Base-by-base conservation (phyloP, 805 yeast genomes). In the Candida jianshihensis region DNA sequence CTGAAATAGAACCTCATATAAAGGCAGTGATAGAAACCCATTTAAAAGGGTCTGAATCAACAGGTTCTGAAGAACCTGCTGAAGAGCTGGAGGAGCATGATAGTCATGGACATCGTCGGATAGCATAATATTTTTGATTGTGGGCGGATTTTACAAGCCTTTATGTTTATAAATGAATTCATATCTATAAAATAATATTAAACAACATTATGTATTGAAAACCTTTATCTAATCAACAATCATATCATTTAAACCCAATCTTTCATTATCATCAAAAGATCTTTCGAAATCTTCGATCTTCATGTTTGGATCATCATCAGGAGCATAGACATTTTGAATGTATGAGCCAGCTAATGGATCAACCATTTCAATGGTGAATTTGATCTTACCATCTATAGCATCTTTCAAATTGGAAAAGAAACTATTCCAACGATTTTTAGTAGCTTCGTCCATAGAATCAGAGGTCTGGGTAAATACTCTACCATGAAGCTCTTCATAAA, bases 271-370 rank as follows among this genome's bases (percentile, higher is more conserved):
- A 53, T 86, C 82, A 28, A 69, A 66, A 3, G 95, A 80, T 68
- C 99, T 83, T 48, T 87, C 95, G 49, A 76, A 86, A 39, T 92
- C 96, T 62, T 83, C 96, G 42, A 84, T 75, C 29, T 59, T 70
- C 97, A 92, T 92, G 57, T 90, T 86, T 46, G 99, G 99, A 63
- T 92, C 99, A 29, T 75, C 75, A 63, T 92, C 99, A 19, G 99
- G 99, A 25, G 99, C 99, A 56, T 89, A 92, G n/a, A 90, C 92
- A 56, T 92, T 92, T 63, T 92, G 99, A 44, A 92, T 83, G 54
- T 92, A 92, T 1, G 96, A 87, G 5, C 95, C 81, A 15, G 97
- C 96, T 51, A 92, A 64, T 6, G 99, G 98, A 61, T 92, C 99
- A 46, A 79, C 88, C 94, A 92, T 83, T 29, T 75, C 57, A 25